A percentile compares a stretch with the other conserved stretches of the same genome.
phyloP scores from a whole-genome alignment of 1,139 yeast species.

The Yamadazyma atmosphaerica region DNA sequence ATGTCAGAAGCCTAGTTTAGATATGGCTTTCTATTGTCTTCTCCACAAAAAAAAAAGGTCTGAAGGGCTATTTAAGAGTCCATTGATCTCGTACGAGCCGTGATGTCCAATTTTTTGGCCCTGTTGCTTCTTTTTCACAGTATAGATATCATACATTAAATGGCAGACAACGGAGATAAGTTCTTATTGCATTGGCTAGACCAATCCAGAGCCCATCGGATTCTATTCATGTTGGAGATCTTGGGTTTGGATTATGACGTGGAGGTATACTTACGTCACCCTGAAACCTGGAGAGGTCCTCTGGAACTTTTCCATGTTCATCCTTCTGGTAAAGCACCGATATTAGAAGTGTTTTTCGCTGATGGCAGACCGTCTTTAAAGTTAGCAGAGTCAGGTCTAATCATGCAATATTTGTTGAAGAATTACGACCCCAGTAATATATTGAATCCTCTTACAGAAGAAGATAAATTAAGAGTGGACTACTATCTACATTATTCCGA shows the following conservation, averaged over 20 bases:
- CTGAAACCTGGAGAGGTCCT: constrained; percentile 44
- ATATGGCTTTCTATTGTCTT: not conserved
- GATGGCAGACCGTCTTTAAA: constrained; percentile 39
- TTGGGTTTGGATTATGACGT: constrained; percentile 51
- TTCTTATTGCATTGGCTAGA: constrained; percentile 20
- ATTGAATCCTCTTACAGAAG: constrained; percentile 31
- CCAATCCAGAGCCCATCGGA: constrained; percentile 39
- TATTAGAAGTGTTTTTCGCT: constrained; percentile 46
- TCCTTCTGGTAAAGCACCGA: constrained; percentile 59
- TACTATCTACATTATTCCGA: constrained; percentile 58
- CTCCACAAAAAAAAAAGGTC: not conserved
- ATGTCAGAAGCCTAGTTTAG: not conserved
- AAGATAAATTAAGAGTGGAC: constrained; percentile 42
- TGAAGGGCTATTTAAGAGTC: not conserved
- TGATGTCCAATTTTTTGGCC: not conserved
- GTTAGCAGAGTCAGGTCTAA: constrained; percentile 50
- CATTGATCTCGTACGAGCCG: not conserved
- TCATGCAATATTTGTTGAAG: constrained; percentile 43
- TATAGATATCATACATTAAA: constrained; percentile 1
- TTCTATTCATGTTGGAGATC: constrained; percentile 41
- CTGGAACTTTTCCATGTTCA: constrained; percentile 50
- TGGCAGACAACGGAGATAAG: constrained; percentile 16
- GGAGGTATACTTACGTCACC: constrained; percentile 45
- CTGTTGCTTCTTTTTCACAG: not conserved
- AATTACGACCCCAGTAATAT: constrained; percentile 39